Base-by-base conservation (phyloP, 192 early-diverging fungal genomes). In the Gamsiella multidivaricata region DNA sequence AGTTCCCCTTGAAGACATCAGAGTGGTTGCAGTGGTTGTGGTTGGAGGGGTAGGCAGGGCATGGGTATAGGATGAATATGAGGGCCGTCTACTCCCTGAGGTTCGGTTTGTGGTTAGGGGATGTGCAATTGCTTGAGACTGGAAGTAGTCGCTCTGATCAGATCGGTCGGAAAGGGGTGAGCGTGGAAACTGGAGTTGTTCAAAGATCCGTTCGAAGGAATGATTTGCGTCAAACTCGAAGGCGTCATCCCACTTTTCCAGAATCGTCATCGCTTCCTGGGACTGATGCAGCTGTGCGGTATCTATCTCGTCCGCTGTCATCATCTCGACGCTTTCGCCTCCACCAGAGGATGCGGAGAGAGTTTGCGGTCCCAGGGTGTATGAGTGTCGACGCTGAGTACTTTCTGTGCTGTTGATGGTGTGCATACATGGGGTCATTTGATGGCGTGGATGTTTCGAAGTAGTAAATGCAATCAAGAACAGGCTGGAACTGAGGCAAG, bases 191-290 rank as follows among this genome's bases (percentile, higher is more conserved):
- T 49, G 63, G 34, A 76, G 65, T 26, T 68, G 65, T 26, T 66
- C 73, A n/a, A 76, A 47, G 25, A 76, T 60, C 22, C 54, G 64
- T 23, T 66, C 59, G 14, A 76, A 50, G 5, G 64, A 43, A 11
- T 58, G 58, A 23, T 46, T 37, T 22, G 60, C 25, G 37, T 60
- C 65, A 11, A 76, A 50, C 26, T 76, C 73, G 28, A 62, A 66
- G n/a, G 64, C 64, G 36, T 76, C 60, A 57, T 76, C 73, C 73
- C 73, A 76, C 17, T 52, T 23, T 20, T 76, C 73, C 17, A 67
- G 32, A 18, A 8, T 53, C 51, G 26, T 53, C 28, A 0, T 53
- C 59, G 28, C 29, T 49, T 41, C 39, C 8, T 41, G 39, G 39
- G 10, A n/a, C n/a, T 46, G 45, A 46, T 46, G 9, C n/a, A n/a